Conservation (phyloP, 2,329 filamentous ascomycete species). For the Colletotrichum gloeosporioides region DNA sequence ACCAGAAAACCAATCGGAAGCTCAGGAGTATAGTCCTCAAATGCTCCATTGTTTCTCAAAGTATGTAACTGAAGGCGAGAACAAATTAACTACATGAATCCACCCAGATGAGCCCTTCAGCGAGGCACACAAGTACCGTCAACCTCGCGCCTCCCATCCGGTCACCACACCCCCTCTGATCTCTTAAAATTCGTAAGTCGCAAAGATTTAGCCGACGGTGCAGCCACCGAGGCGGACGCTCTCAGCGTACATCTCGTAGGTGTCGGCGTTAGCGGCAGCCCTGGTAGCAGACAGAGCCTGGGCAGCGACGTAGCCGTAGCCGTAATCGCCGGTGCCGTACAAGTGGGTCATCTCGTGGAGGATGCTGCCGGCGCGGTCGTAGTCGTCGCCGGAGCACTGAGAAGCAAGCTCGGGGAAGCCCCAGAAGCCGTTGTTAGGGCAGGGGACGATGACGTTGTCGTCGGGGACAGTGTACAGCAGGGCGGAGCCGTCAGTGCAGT, state of each 20-base stretch:
- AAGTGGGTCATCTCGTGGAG: conserved; percentile 20
- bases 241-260: conserved; percentile 21
- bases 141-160: background rate
- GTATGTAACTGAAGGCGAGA: background rate
- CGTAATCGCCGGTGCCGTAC: conserved; percentile 12
- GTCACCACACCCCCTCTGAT: background rate
- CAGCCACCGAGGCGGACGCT: conserved; percentile 19
- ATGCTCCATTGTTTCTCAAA: background rate
- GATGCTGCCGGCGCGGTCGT: conserved; percentile 12
- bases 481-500: conserved; percentile 12
- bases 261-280: conserved; percentile 16
- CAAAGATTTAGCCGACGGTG: conserved; percentile 2
- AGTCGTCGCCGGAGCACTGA: conserved; percentile 12
- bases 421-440: conserved; percentile 22
- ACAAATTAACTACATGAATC: background rate
- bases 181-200: background rate
- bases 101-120: background rate
- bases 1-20: background rate
- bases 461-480: conserved; percentile 18
- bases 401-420: conserved; percentile 11
- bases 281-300: conserved; percentile 10
- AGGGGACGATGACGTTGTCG: conserved; percentile 19
- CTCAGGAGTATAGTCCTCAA: background rate
- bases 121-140: background rate
- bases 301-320: conserved; percentile 3